phyloP scores from a whole-genome alignment of 805 yeast species.

The Teunomyces kruisii region DNA sequence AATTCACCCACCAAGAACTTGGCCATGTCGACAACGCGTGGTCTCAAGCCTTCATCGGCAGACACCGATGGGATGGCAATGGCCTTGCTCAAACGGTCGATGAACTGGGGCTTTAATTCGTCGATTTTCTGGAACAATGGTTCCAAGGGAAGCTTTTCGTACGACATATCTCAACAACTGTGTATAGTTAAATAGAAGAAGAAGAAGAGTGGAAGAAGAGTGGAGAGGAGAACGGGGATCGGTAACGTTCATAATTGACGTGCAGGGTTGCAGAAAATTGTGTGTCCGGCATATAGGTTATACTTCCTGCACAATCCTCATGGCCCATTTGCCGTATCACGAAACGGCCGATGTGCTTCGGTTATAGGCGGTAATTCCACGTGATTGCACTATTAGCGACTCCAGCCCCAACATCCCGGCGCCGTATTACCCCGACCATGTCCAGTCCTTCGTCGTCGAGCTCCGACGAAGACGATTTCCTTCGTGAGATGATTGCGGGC shows the following conservation, averaged over 20 bases:
- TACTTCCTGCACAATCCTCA: too few species aligned
- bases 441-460: background rate
- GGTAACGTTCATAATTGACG: background rate
- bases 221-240: background rate
- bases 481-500: background rate
- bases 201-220: too few species aligned
- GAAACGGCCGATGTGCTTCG: slow-evolving; percentile 1
- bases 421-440: too few species aligned
- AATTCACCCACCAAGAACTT: slow-evolving; percentile 74
- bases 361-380: slow-evolving; percentile 1
- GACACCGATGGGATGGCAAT: slow-evolving; percentile 95
- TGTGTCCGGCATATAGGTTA: too few species aligned
- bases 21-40: slow-evolving; percentile 87
- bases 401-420: too few species aligned
- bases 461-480: slow-evolving; percentile 1
- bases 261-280: too few species aligned
- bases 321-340: background rate
- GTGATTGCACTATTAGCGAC: too few species aligned
- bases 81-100: slow-evolving; percentile 73
- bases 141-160: slow-evolving; percentile 41
- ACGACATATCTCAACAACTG: slow-evolving; percentile 24
- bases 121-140: slow-evolving; percentile 64
- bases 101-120: slow-evolving; percentile 71
- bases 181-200: too few species aligned
- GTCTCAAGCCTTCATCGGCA: slow-evolving; percentile 84